Conservation (phyloP, 1,284 basidiomycete species). For the Limonomyces culmigenus region DNA sequence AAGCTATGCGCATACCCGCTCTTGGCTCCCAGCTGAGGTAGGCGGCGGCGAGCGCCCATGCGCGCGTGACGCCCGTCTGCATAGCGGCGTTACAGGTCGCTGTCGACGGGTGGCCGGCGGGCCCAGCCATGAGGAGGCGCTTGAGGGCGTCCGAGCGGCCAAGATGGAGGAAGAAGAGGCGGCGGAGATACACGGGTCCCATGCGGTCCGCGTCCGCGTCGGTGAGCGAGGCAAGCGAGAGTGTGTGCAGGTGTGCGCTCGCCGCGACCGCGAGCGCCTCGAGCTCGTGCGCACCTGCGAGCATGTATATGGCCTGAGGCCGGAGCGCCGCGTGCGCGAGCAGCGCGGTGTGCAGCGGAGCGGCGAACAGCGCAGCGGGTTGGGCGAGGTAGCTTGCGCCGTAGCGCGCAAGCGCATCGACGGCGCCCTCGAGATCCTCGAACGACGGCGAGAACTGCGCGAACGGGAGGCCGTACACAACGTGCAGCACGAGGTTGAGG, state of each 20-base stretch:
- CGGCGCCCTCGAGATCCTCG: conserved; percentile 26
- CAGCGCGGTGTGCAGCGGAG: conserved; percentile 19
- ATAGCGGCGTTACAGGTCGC: conserved; percentile 36
- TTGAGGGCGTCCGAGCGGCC: conserved; percentile 32
- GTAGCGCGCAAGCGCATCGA: conserved; percentile 28
- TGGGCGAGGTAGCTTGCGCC: conserved; percentile 25
- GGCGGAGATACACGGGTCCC: conserved; percentile 41
- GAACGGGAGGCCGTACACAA: conserved; percentile 41
- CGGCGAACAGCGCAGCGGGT: too few relatives aligned
- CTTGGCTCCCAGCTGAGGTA: conserved; percentile 55
- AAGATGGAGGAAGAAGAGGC: conserved; percentile 40
- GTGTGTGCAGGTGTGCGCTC: conserved; percentile 41
- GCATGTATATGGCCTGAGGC: conserved; percentile 39
- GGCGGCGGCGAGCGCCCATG: conserved; percentile 49
- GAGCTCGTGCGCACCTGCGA: conserved; percentile 36
- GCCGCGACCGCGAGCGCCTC: conserved; percentile 41
- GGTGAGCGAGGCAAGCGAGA: conserved; percentile 33
- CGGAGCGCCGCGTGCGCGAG: conserved; percentile 27
- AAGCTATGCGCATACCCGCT: conserved; percentile 31
- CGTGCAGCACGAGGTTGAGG: conserved; percentile 46
- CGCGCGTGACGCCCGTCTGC: conserved; percentile 44
- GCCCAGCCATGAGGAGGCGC: conserved; percentile 36
- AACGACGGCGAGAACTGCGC: conserved; percentile 43
- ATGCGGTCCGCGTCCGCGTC: conserved; percentile 43
- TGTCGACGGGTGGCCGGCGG: conserved; percentile 43